A percentile compares a stretch with the other conserved stretches of the same genome.
These are phyloP conservation scores for Dothistroma septosporum DNA, from an alignment of 2,329 filamentous ascomycete species.

Conservation along the genomic window DNA sequence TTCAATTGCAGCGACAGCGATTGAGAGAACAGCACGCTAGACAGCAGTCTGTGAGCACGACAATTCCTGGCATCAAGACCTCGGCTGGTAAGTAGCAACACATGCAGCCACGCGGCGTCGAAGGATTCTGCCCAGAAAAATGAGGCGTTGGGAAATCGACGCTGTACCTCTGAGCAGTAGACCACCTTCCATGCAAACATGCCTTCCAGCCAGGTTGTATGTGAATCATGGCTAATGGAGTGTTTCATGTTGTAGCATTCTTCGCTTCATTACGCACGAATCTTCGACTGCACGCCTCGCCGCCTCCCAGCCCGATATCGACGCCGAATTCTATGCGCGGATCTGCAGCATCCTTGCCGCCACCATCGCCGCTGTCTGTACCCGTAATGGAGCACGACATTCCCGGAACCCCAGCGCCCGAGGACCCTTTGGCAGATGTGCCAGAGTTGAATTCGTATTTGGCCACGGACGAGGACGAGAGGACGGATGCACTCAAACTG, in stretches of 20 bases:
- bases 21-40: constrained; percentile 25
- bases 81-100: constrained; percentile 33
- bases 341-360: constrained; percentile 50
- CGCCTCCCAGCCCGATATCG: constrained; percentile 59
- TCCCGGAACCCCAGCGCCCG: constrained; percentile 16
- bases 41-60: constrained; percentile 23
- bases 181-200: background rate
- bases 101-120: background rate
- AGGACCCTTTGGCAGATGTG: constrained; percentile 50
- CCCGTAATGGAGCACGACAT: constrained; percentile 27
- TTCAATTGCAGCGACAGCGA: constrained; percentile 31
- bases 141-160: background rate
- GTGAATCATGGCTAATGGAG: background rate
- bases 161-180: background rate
- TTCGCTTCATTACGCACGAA: constrained; percentile 79
- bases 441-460: constrained; percentile 61
- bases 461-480: constrained; percentile 52
- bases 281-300: constrained; percentile 58
- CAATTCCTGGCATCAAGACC: constrained; percentile 35
- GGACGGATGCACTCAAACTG: constrained; percentile 64
- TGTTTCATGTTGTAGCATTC: constrained; percentile 57
- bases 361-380: constrained; percentile 41
- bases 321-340: constrained; percentile 58
- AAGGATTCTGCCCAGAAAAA: background rate
- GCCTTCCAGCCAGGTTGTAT: background rate